phyloP scores from a whole-genome alignment of 768 basidiomycete genomes.

The Albatrellus ellisii region DNA sequence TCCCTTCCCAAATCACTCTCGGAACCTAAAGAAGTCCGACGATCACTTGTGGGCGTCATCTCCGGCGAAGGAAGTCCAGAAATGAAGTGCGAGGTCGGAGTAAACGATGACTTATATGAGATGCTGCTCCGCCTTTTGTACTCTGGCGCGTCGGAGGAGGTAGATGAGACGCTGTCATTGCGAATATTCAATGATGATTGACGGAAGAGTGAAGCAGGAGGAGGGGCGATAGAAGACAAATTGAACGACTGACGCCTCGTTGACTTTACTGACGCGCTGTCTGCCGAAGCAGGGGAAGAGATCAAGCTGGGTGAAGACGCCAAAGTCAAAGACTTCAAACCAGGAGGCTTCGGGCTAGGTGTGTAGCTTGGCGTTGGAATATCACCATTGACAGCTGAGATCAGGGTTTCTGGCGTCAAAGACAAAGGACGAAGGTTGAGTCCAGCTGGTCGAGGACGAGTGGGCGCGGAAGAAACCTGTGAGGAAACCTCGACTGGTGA shows the following conservation, averaged over 20 bases:
- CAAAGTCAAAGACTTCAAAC: constrained; percentile 42
- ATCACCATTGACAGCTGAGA: constrained; percentile 16
- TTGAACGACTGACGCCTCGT: constrained; percentile 23
- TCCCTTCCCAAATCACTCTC: constrained; percentile 20
- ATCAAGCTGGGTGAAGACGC: constrained; percentile 16
- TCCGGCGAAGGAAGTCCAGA: constrained; percentile 59
- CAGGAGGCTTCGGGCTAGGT: constrained; percentile 34
- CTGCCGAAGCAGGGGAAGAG: constrained; percentile 6
- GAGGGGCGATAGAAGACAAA: constrained; percentile 18
- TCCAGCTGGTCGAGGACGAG: constrained; percentile 52
- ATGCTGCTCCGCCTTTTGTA: constrained; percentile 52
- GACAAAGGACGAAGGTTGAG: constrained; percentile 61
- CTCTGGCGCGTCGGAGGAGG: constrained; percentile 21
- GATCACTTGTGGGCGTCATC: constrained; percentile 51
- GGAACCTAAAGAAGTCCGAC: constrained; percentile 25
- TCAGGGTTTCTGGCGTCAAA: constrained; percentile 41
- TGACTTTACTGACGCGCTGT: constrained; percentile 6
- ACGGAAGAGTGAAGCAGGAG: constrained; percentile 24
- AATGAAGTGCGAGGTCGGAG: constrained; percentile 30
- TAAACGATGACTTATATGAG: constrained; percentile 65
- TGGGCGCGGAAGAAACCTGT: constrained; percentile 20
- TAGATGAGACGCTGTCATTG: constrained; percentile 16
- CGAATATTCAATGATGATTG: constrained; percentile 18
- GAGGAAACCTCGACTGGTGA: constrained; percentile 7
- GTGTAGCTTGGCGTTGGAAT: constrained; percentile 33